Conservation (phyloP, 345 rosid species). For the Brassica nigra region DNA sequence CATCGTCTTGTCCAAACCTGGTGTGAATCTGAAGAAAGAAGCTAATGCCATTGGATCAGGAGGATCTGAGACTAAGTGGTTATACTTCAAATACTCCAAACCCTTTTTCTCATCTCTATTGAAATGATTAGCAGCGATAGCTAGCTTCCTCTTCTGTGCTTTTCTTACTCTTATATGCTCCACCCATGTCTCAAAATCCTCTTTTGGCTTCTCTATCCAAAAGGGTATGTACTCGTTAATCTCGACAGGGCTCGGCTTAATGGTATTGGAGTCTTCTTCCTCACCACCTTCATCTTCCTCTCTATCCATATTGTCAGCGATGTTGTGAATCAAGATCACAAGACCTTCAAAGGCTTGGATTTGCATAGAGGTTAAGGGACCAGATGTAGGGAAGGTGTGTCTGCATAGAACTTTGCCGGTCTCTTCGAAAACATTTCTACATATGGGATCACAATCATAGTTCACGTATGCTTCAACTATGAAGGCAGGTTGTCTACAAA, state of each 20-base stretch:
- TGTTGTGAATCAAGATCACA: slow-evolving; percentile 71
- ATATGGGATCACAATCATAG: slow-evolving; percentile 77
- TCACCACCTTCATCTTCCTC: slow-evolving; percentile 43
- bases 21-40: slow-evolving; percentile 70
- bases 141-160: slow-evolving; percentile 71
- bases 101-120: slow-evolving; percentile 85
- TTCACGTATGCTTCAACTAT: slow-evolving; percentile 77
- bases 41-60: slow-evolving; percentile 68
- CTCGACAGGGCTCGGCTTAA: slow-evolving; percentile 58
- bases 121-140: slow-evolving; percentile 75
- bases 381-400: slow-evolving; percentile 73
- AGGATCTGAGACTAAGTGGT: slow-evolving; percentile 63
- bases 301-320: slow-evolving; percentile 68
- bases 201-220: slow-evolving; percentile 69
- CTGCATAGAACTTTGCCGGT: slow-evolving; percentile 81
- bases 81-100: slow-evolving; percentile 69
- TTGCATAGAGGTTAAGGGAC: slow-evolving; percentile 62
- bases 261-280: slow-evolving; percentile 41
- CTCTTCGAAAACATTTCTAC: slow-evolving; percentile 67
- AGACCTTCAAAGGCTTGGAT: slow-evolving; percentile 95
- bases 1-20: slow-evolving; percentile 66
- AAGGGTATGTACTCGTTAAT: slow-evolving; percentile 66
- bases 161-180: slow-evolving; percentile 63
- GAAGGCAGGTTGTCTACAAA: slow-evolving; percentile 81
- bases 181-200: slow-evolving; percentile 65